Evolutionary conservation across 1,139 yeast genomes (phyloP).

Genomic region (Kodamaea suecica): DNA sequence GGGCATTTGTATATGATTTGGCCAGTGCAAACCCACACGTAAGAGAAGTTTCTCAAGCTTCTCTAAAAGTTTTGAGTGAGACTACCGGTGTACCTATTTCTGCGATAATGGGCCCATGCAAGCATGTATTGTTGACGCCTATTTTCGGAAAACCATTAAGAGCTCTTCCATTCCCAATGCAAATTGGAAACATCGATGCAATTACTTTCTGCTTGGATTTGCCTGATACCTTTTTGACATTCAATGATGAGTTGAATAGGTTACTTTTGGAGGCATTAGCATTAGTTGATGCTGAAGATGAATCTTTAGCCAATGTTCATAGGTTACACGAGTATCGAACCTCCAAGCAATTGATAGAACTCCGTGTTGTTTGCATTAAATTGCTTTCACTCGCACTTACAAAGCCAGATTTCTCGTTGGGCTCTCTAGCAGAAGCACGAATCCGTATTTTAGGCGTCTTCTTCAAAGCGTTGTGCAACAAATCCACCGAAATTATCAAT

Average conservation of each 20-base stretch:
- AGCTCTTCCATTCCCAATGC: slow-evolving; percentile 98
- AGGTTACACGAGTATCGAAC: slow-evolving; percentile 84
- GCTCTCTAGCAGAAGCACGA: slow-evolving; percentile 79
- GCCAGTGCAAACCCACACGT: slow-evolving; percentile 86
- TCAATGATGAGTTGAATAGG: slow-evolving; percentile 84
- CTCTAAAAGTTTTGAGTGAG: slow-evolving; percentile 65
- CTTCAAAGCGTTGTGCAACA: slow-evolving; percentile 87
- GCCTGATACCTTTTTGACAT: slow-evolving; percentile 77
- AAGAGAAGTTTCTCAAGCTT: slow-evolving; percentile 75
- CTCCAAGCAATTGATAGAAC: slow-evolving; percentile 77
- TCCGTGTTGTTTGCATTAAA: slow-evolving; percentile 86
- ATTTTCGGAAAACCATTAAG: slow-evolving; percentile 95
- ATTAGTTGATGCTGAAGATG: slow-evolving; percentile 96
- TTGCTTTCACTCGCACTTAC: slow-evolving; percentile 81
- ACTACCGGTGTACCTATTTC: slow-evolving; percentile 69
- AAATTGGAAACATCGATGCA: slow-evolving; percentile 96
- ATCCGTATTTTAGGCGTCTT: slow-evolving; percentile 88
- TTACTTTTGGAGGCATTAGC: slow-evolving; percentile 87
- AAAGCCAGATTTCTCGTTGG: slow-evolving; percentile 71
- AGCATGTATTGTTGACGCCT: slow-evolving; percentile 79
- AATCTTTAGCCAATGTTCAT: slow-evolving; percentile 84
- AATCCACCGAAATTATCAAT: slow-evolving; percentile 81
- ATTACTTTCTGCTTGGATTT: slow-evolving; percentile 83
- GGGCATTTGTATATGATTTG: slow-evolving; percentile 85
- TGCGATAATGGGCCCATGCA: slow-evolving; percentile 76